Base-by-base conservation (phyloP, 441 rosid species). In the Pelargonium citronellum region DNA sequence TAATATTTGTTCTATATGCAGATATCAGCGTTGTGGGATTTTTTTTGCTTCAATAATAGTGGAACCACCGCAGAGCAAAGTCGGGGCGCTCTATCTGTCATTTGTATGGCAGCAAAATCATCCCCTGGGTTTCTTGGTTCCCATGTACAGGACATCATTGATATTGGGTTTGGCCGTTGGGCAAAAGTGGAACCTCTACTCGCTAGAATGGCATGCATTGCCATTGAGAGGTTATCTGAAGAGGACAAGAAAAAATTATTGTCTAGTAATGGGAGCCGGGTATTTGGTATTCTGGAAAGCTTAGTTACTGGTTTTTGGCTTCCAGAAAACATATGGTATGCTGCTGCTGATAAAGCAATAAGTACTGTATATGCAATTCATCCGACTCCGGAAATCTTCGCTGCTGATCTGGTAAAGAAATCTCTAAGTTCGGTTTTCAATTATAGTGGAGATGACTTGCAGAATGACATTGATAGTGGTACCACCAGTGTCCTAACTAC, bases 131-230 rank as follows among this genome's bases (percentile, higher is more conserved):
- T 95, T 84, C 93, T 92, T 75, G 82, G 98, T 67, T 84, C 90
- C 20, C 98, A 95, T 82, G 79, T 95, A 70, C 98, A 95, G 75
- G 99, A 95, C 71, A 89, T 95, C 70, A 87, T 92, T 75, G 99
- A 95, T 79, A 95, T 95, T 75, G 99, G 99, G 58, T 95, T 95
- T 83, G 99, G 99, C 66, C 94, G 99, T 66, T 92, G 99, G 99
- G 98, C 98, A 9, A 95, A 92, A 87, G 87, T 87, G 64, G 99
- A 95, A 22, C 92, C 96, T 81, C 79, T 95, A 79, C 93, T 95
- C 79, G 97, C 97, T 69, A 89, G 97, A 87, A 86, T 82, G 64
- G 96, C 99, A 68, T 92, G 99, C 81, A 79, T 81, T 80, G 97
- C 97, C 67, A 81, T 95, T 81, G 94, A 91, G 81, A 83, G 99